These are phyloP conservation scores for Backusella parvicylindrica DNA, from an alignment of 192 early-diverging fungal genomes.

Conservation along the genomic window DNA sequence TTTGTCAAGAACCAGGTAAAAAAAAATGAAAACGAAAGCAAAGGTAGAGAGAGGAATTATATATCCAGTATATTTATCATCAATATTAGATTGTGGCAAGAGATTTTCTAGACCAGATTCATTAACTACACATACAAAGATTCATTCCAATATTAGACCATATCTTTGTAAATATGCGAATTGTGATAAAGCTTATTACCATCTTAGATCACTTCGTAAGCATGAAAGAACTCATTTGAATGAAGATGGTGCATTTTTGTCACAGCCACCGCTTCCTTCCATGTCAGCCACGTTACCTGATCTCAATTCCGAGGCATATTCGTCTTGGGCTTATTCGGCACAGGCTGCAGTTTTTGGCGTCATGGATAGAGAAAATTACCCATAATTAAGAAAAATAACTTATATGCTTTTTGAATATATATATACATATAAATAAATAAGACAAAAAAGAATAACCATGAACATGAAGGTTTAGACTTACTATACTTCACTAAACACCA, in stretches of 20 bases:
- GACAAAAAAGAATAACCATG: neutral
- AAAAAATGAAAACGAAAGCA: neutral
- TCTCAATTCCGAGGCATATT: neutral
- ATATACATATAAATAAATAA: neutral
- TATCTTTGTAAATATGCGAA: conserved; percentile 39
- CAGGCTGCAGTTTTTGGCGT: conserved; percentile 4
- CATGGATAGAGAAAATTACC: neutral
- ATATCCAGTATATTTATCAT: neutral
- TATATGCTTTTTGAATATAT: neutral
- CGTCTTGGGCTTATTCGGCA: neutral
- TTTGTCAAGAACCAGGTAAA: conserved; percentile 50
- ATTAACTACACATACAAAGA: conserved; percentile 65
- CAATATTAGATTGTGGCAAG: conserved; percentile 55
- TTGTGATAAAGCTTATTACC: conserved; percentile 55
- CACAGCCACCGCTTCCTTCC: neutral
- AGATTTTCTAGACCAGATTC: conserved; percentile 76
- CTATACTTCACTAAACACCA: too few species aligned
- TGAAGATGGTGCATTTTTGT: neutral
- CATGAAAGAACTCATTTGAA: conserved; percentile 48
- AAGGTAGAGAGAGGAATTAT: too few species aligned
- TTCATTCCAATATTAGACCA: conserved; percentile 53
- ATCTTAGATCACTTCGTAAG: conserved; percentile 58
- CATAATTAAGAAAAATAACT: neutral
- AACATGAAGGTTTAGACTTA: neutral
- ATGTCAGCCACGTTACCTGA: neutral